A percentile compares a stretch with the other conserved stretches of the same genome.
Conservation (phyloP, 176 grass and related monocot genomes). For the Hyparrhenia diplandra region DNA sequence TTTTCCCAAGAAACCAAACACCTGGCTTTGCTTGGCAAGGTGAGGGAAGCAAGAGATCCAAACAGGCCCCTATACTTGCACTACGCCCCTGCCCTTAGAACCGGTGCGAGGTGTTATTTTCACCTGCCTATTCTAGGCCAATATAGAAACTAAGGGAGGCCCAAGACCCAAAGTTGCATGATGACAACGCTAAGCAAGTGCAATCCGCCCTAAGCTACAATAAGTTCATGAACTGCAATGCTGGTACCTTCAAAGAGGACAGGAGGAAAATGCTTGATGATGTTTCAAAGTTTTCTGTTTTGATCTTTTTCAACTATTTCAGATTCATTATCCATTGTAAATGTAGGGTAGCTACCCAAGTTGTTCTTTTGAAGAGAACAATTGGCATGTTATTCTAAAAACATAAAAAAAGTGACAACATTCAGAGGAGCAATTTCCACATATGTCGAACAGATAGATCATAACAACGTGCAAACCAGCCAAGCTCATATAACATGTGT, state of each 20-base stretch:
- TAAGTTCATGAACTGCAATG: neutral
- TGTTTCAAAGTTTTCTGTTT: neutral
- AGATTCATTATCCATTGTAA: neutral
- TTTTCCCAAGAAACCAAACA: neutral
- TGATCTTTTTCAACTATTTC: neutral
- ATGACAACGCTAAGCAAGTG: neutral
- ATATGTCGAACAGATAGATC: too few relatives aligned
- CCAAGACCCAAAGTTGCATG: neutral
- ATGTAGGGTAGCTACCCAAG: neutral
- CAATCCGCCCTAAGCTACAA: neutral
- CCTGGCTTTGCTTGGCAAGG: neutral
- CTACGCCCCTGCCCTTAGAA: neutral
- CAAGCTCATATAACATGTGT: neutral
- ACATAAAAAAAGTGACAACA: neutral
- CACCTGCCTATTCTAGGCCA: neutral
- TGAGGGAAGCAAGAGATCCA: neutral
- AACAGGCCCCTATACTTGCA: neutral
- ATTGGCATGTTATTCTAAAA: neutral
- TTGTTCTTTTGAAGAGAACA: constrained; percentile 1
- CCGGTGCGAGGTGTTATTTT: too few relatives aligned
- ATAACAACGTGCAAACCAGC: neutral
- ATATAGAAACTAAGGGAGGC: neutral
- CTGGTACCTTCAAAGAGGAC: neutral
- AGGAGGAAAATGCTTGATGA: neutral
- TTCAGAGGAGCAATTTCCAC: neutral